phyloP scores from a whole-genome alignment of 2,329 filamentous ascomycete species.

The Dryadomyces quercivorus region DNA sequence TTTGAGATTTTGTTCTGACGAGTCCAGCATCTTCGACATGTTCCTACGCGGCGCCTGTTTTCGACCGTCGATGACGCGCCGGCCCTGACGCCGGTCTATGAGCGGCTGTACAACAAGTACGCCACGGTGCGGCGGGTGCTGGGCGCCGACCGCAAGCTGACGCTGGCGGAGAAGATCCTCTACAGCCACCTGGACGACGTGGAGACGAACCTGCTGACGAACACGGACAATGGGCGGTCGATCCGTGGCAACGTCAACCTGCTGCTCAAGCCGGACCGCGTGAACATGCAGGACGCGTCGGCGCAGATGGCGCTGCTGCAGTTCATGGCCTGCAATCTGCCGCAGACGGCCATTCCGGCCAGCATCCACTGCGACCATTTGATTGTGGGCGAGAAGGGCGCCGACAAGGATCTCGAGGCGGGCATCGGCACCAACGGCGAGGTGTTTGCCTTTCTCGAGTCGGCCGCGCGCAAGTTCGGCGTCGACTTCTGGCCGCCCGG shows the following conservation, averaged over 20 bases:
- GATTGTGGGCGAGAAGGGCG: constrained; percentile 90
- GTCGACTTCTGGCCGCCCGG: constrained; percentile 95
- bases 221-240: constrained; percentile 71
- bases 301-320: constrained; percentile 97
- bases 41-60: constrained; percentile 20
- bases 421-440: constrained; percentile 90
- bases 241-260: constrained; percentile 84
- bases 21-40: neutral
- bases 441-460: constrained; percentile 95
- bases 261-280: constrained; percentile 92
- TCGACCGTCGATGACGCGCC: constrained; percentile 24
- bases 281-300: constrained; percentile 98
- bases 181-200: constrained; percentile 88
- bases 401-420: constrained; percentile 69
- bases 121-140: constrained; percentile 63
- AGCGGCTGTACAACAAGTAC: constrained; percentile 67
- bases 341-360: constrained; percentile 80
- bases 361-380: constrained; percentile 99
- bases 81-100: constrained; percentile 58
- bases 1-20: constrained; percentile 23
- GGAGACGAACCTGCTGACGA: constrained; percentile 74
- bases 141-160: constrained; percentile 49
- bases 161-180: constrained; percentile 93
- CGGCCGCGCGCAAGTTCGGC: constrained; percentile 78
- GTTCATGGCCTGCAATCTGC: constrained; percentile 94